A percentile compares a stretch with the other conserved stretches of the same genome.
phyloP scores from a whole-genome alignment of 148 eudicot genomes.

The Euryodendron excelsum region DNA sequence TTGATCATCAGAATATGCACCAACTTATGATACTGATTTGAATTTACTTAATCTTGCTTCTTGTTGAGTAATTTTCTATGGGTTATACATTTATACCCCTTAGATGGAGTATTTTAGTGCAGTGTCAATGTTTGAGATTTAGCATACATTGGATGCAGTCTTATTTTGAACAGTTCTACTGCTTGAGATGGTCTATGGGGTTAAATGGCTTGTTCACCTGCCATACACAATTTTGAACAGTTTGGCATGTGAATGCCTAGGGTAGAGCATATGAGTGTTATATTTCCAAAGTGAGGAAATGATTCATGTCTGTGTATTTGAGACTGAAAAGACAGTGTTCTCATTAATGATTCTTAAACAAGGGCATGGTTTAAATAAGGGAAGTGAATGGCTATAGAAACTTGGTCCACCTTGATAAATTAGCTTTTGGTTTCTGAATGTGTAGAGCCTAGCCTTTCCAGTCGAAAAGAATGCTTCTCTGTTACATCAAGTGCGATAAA shows the following conservation, averaged over 20 bases:
- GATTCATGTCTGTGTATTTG: background rate
- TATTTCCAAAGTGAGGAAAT: background rate
- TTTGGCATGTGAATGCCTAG: background rate
- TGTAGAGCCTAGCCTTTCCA: background rate
- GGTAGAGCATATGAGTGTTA: background rate
- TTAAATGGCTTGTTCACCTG: background rate
- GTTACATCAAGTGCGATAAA: background rate
- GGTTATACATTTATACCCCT: background rate
- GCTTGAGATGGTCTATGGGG: background rate
- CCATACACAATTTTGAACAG: background rate
- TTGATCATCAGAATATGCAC: too few relatives aligned
- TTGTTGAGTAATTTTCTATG: too few relatives aligned
- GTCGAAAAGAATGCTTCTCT: background rate
- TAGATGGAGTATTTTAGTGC: background rate
- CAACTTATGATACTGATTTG: too few relatives aligned
- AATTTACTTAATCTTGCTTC: too few relatives aligned
- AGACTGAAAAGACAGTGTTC: background rate
- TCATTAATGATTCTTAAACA: background rate
- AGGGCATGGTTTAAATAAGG: background rate
- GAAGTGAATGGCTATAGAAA: background rate
- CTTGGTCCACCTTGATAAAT: background rate
- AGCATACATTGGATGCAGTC: background rate
- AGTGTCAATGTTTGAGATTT: background rate
- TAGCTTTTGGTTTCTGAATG: background rate
- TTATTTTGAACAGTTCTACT: background rate